Conservation (phyloP, 345 rosid species). For the Hibiscus syriacus region DNA sequence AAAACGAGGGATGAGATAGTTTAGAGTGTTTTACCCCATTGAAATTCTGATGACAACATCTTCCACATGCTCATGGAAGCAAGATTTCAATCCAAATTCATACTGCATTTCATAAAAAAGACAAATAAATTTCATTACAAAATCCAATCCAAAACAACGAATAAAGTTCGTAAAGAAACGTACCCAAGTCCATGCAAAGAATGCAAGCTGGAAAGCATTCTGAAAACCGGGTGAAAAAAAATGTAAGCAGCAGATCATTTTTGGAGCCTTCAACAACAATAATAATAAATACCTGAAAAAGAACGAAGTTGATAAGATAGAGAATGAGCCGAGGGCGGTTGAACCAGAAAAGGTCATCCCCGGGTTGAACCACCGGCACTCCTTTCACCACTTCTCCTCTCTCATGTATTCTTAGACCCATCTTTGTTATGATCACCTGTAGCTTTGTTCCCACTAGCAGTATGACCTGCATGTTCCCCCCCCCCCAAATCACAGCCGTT, state of each 20-base stretch:
- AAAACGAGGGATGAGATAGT: neutral
- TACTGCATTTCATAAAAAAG: conserved; percentile 31
- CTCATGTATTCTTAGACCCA: conserved; percentile 70
- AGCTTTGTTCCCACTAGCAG: conserved; percentile 78
- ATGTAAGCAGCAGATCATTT: neutral
- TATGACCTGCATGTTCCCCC: conserved; percentile 43
- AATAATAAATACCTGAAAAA: conserved; percentile 58
- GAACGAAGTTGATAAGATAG: conserved; percentile 75
- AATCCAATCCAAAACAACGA: neutral
- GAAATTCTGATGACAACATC: conserved; percentile 60
- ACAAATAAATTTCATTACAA: neutral
- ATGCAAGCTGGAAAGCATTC: conserved; percentile 92
- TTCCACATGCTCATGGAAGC: conserved; percentile 47
- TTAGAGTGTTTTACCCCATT: conserved; percentile 48
- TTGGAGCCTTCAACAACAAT: neutral
- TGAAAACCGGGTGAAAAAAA: conserved; percentile 5
- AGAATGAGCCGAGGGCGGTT: conserved; percentile 66
- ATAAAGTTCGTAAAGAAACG: neutral
- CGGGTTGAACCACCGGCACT: conserved; percentile 77
- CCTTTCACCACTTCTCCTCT: conserved; percentile 78
- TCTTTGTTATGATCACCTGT: conserved; percentile 81
- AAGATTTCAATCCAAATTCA: conserved; percentile 42
- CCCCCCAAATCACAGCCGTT: neutral
- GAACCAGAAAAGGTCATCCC: conserved; percentile 91
- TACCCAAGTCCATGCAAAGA: conserved; percentile 82